Base-by-base conservation (phyloP, 192 early-diverging fungal species). In the Lobosporangium transversale region DNA sequence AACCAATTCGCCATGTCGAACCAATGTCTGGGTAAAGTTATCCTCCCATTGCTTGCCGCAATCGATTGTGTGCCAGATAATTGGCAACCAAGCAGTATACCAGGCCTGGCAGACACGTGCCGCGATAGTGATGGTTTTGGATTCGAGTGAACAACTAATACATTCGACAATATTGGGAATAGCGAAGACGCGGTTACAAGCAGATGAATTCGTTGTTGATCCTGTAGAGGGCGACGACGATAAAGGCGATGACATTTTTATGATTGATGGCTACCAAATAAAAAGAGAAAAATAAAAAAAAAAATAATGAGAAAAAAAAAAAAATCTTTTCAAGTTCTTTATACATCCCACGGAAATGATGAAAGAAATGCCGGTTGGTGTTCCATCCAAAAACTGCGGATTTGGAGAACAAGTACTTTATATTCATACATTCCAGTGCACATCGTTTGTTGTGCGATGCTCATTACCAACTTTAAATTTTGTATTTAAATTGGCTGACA, bases 11-110 rank as follows among this genome's bases (percentile, higher is more conserved):
- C 52, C 63, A 29, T 65, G 63, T n/a, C 20, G 51, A 14, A 12
- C 29, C n/a, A 65, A 27, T 26, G 63, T 20, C 5, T 23, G 14
- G 1, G 45, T 23, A 31, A 65, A 65, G 14, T 42, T 29, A 17
- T 65, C 27, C 17, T 36, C 29, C 63, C 63, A 65, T 17, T 65
- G 63, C 24, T 17, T 1, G 1, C 52, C 63, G 21, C 29, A 35
- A 42, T 65, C 63, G 18, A 65, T 65, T 26, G 42, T 55, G 43
- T 55, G 53, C 63, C 63, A 65, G 37, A 65, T 1, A 20, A 65
- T 47, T 3, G 63, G 63, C 4, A 65, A 26, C 51, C 52, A 65
- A 27, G 26, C 35, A 27, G 40, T 31, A 30, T 65, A 23, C 63
- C 63, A 65, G 15, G 63, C 18, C 29, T 37, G 33, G 37, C 35